These are phyloP conservation scores for Mycena rosella DNA, from an alignment of 768 basidiomycete species.

Conservation along the genomic window DNA sequence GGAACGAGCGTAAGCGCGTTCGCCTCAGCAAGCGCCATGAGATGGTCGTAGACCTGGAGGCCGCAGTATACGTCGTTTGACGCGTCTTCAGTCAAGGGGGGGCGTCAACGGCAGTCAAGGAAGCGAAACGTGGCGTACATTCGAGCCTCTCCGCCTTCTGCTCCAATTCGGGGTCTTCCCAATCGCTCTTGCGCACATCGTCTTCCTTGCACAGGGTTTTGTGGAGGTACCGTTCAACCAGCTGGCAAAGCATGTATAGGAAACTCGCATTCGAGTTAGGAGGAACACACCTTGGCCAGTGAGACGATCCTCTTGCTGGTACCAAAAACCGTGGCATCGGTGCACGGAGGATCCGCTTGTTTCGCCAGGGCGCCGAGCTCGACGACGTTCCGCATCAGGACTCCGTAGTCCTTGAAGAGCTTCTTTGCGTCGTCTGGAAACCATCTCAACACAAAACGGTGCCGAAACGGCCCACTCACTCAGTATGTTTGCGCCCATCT, in stretches of 20 bases:
- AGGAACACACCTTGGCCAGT: constrained; percentile 47
- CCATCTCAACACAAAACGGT: neutral
- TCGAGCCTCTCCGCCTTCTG: constrained; percentile 39
- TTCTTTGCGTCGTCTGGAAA: constrained; percentile 53
- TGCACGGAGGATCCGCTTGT: constrained; percentile 43
- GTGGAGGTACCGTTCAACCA: constrained; percentile 48
- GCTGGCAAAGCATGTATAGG: constrained; percentile 36
- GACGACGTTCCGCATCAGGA: constrained; percentile 49
- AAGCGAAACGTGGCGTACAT: constrained; percentile 37
- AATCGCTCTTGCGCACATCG: constrained; percentile 47
- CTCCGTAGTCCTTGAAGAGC: constrained; percentile 53
- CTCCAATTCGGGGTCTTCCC: constrained; percentile 47
- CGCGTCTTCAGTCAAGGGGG: constrained; percentile 46
- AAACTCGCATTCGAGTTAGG: neutral
- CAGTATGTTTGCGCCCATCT: constrained; percentile 34
- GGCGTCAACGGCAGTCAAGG: neutral
- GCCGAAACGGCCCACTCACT: constrained; percentile 11
- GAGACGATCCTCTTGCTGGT: constrained; percentile 43
- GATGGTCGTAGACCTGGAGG: constrained; percentile 45
- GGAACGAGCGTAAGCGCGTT: constrained; percentile 34
- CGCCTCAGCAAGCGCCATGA: constrained; percentile 44
- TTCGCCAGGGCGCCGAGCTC: constrained; percentile 51
- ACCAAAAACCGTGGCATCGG: constrained; percentile 26
- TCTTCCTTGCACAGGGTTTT: constrained; percentile 48
- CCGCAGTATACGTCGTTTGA: constrained; percentile 54